Percentiles rank a stretch among this genome's conserved stretches.
Conservation (phyloP, 257 asterid genomes). For the Eucommia ulmoides region DNA sequence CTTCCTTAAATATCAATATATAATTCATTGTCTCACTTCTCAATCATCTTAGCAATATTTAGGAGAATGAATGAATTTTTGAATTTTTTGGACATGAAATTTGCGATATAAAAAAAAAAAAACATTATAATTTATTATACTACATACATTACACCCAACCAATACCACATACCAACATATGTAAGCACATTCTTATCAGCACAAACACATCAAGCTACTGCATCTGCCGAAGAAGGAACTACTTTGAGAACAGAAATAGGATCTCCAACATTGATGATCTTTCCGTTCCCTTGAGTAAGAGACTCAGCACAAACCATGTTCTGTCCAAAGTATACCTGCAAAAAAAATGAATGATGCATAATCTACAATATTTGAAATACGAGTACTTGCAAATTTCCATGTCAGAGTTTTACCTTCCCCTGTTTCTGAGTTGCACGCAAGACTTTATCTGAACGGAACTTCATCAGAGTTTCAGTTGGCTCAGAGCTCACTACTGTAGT, state of each 20-base stretch:
- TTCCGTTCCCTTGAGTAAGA: slow-evolving; percentile 12
- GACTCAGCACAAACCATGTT: slow-evolving; percentile 29
- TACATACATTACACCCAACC: too few species aligned
- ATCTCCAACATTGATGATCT: slow-evolving; percentile 42
- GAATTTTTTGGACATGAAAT: too few species aligned
- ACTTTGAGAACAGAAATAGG: slow-evolving; percentile 22
- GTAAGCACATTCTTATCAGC: too few species aligned
- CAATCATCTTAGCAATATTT: too few species aligned
- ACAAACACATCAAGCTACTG: slow-evolving; percentile 9
- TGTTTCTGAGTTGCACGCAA: slow-evolving; percentile 34
- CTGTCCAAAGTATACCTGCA: slow-evolving; percentile 53
- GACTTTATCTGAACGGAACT: slow-evolving; percentile 36
- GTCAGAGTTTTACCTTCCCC: slow-evolving; percentile 28
- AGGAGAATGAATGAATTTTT: too few species aligned
- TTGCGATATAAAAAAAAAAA: too few species aligned
- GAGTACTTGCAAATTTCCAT: not conserved
- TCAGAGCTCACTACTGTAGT: slow-evolving; percentile 30
- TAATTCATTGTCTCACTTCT: too few species aligned
- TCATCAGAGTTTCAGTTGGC: slow-evolving; percentile 31
- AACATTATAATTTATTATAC: too few species aligned
- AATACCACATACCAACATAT: too few species aligned
- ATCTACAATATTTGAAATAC: not conserved
- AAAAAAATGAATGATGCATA: not conserved
- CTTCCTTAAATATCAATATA: too few species aligned
- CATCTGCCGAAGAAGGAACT: slow-evolving; percentile 34